Conservation (phyloP, 2,329 filamentous ascomycete species). For the Clonostachys solani region DNA sequence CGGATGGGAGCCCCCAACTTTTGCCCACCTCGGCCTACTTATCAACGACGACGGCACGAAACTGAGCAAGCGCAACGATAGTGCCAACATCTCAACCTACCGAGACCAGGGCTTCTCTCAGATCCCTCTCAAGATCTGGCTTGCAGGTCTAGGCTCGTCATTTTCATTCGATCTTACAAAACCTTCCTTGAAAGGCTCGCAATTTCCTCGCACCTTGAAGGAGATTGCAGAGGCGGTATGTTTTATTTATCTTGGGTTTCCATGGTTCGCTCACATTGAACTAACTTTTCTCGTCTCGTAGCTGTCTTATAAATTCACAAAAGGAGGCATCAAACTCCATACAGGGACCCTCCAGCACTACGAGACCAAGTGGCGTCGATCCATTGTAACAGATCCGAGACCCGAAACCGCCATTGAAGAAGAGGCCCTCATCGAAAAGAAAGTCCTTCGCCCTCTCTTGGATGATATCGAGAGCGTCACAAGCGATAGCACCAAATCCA, state of each 20-base stretch:
- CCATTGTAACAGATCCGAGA: neutral
- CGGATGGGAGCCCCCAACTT: constrained; percentile 67
- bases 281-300: constrained; percentile 19
- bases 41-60: constrained; percentile 67
- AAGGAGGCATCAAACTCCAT: constrained; percentile 81
- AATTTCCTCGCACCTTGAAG: constrained; percentile 33
- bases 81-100: constrained; percentile 47
- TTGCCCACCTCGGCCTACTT: constrained; percentile 76
- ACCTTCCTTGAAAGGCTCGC: no score
- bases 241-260: constrained; percentile 14
- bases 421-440: neutral
- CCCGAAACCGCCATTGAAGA: neutral
- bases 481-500: neutral
- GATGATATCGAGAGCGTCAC: neutral
- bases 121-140: constrained; percentile 67
- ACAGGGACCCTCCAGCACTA: constrained; percentile 77
- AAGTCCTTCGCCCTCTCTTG: neutral
- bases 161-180: constrained; percentile 9
- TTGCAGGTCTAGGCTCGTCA: constrained; percentile 59
- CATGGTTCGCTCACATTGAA: neutral
- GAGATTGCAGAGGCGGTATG: constrained; percentile 67
- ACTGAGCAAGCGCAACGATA: constrained; percentile 76
- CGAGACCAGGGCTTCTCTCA: constrained; percentile 40
- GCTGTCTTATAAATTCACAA: constrained; percentile 86
- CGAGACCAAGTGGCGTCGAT: constrained; percentile 1